Evolutionary conservation across 108 stramenopile genomes (phyloP).

Genomic region (Craspedostauros australis): DNA sequence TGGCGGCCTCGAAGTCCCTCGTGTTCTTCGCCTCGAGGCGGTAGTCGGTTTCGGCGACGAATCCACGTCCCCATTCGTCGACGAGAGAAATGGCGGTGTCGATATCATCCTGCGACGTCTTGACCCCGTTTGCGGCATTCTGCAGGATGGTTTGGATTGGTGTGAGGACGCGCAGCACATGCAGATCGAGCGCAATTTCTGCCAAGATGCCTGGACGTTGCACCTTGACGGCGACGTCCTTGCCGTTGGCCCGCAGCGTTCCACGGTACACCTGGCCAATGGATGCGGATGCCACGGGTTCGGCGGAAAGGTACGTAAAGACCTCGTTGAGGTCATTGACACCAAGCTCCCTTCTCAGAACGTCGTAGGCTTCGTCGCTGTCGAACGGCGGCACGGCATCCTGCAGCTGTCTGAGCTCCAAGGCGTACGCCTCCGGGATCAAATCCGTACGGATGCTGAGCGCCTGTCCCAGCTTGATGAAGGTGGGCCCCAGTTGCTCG

Average conservation of each 20-base stretch:
- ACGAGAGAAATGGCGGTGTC: conserved; percentile 60
- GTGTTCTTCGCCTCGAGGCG: conserved; percentile 75
- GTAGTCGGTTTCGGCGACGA: conserved; percentile 90
- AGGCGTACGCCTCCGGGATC: conserved; percentile 70
- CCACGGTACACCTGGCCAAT: conserved; percentile 77
- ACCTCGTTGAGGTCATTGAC: conserved; percentile 31
- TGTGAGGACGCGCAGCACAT: conserved; percentile 76
- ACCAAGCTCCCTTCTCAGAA: conserved; percentile 53
- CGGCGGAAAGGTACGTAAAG: conserved; percentile 27
- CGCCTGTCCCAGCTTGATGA: conserved; percentile 84
- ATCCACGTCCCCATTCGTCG: conserved; percentile 88
- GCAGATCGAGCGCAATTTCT: conserved; percentile 87
- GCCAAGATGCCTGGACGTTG: conserved; percentile 88
- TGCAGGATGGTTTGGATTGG: conserved; percentile 62
- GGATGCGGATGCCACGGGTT: conserved; percentile 62
- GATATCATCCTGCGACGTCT: conserved; percentile 50
- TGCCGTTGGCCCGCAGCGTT: conserved; percentile 26
- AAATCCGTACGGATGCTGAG: conserved; percentile 82
- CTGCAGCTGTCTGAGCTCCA: conserved; percentile 76
- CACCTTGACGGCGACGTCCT: conserved; percentile 89
- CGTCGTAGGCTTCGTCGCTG: conserved; percentile 40
- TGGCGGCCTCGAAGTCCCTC: conserved; percentile 53
- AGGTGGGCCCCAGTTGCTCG: conserved; percentile 78
- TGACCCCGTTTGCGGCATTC: conserved; percentile 43
- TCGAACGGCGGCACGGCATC: conserved; percentile 84